phyloP scores from a whole-genome alignment of 78 protist species.

The Tieghemostelium lacteum region DNA sequence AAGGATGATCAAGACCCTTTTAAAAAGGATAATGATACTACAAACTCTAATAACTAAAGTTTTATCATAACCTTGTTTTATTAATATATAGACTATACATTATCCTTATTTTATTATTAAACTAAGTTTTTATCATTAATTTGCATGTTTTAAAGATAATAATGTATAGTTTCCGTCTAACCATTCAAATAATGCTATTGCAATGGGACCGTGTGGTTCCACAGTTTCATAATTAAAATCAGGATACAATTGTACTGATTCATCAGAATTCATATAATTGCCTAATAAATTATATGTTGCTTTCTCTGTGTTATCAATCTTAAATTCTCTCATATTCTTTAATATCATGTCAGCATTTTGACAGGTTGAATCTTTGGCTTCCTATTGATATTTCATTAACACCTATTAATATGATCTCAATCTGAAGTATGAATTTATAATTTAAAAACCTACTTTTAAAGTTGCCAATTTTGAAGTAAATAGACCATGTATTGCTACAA shows the following conservation, averaged over 20 bases:
- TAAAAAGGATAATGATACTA: neutral
- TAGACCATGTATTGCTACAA: neutral
- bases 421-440: neutral
- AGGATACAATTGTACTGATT: neutral
- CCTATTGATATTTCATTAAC: neutral
- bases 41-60: neutral
- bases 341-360: neutral
- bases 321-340: neutral
- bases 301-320: neutral
- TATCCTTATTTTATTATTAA: neutral
- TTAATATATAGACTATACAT: neutral
- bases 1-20: conserved; percentile 6
- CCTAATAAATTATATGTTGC: neutral
- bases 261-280: conserved; percentile 2
- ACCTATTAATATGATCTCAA: neutral
- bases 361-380: conserved; percentile 11
- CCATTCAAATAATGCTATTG: conserved; percentile 17
- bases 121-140: neutral
- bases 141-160: conserved; percentile 3
- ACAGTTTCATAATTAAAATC: conserved; percentile 2
- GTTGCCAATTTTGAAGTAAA: neutral
- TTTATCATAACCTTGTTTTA: neutral
- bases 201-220: conserved; percentile 1
- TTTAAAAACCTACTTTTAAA: conserved; percentile 7
- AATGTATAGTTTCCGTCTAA: conserved; percentile 15